phyloP scores from a whole-genome alignment of 2,329 filamentous ascomycete species.

The Epichloe glyceriae region DNA sequence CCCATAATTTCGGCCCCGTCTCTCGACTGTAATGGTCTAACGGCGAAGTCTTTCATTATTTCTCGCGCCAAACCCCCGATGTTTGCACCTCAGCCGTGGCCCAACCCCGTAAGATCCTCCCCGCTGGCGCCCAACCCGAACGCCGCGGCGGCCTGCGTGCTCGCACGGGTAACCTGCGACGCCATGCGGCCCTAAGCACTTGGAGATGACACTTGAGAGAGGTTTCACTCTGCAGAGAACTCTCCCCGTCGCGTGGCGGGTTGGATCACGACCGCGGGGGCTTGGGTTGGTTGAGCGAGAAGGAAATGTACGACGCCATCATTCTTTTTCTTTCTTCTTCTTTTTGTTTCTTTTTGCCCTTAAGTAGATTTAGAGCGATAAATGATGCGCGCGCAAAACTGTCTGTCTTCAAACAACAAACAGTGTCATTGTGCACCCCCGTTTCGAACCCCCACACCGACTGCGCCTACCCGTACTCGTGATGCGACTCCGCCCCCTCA shows the following conservation, averaged over 20 bases:
- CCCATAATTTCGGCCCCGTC: background rate
- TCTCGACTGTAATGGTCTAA: constrained; percentile 50
- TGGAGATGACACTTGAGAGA: constrained; percentile 58
- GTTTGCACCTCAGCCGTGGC: constrained; percentile 23
- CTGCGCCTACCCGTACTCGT: too few relatives aligned
- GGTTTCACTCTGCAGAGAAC: constrained; percentile 60
- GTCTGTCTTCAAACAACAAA: background rate
- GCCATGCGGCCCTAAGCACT: constrained; percentile 50
- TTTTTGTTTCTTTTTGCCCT: background rate
- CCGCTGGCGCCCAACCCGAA: constrained; percentile 54
- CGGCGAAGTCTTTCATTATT: constrained; percentile 42
- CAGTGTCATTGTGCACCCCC: background rate
- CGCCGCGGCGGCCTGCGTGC: constrained; percentile 50
- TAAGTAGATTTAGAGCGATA: too few relatives aligned
- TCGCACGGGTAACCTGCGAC: constrained; percentile 55
- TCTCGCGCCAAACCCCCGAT: constrained; percentile 20
- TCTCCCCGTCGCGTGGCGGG: constrained; percentile 59
- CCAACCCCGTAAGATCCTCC: constrained; percentile 44
- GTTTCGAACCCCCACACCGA: background rate
- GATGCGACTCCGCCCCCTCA: too few relatives aligned
- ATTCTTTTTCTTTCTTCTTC: constrained; percentile 22
- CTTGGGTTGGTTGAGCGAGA: constrained; percentile 43
- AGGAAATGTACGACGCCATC: constrained; percentile 39
- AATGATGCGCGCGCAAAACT: too few relatives aligned
- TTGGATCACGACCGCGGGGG: constrained; percentile 53